Evolutionary conservation across 2,329 filamentous ascomycete species (phyloP), one percentile per base, ranked within the genome.

Genomic region (Botrytis elliptica): DNA sequence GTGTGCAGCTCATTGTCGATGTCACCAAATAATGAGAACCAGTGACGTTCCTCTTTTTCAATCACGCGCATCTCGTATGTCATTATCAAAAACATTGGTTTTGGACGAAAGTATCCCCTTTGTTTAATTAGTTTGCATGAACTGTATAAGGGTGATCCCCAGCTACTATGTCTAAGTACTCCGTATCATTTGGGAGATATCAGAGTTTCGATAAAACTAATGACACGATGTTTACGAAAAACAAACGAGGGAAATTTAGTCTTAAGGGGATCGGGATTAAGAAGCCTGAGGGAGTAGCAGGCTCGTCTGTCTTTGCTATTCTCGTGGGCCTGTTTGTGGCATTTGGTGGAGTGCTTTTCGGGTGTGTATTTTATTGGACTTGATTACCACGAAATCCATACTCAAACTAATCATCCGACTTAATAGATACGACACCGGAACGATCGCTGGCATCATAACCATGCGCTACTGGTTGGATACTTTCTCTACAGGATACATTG

Each of bases 301-400:
- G 90, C 78, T 87, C 86, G 77, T 82, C 88, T 79, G 90, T 88
- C 88, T 87, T 88, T 22, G 88, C 88, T 76, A 89, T 90, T 75
- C 79, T 83, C 74, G 86, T 91, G 74, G 89, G 88, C 76, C 77
- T 88, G 75, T 91, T 91, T 75, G 88, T 89, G 18, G 88, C 88
- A 73, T 90, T 89, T 78, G 88, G 88, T 71, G 88, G 88, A 81
- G 83, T 90, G 65, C 83, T 90, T 25, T 90, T 88, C 77, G 88
- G 88, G 82, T 87, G 79, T 42, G 82, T 79, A 57, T 44, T 22
- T 33, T 36, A 10, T 33, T n/a, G 14, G 2, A 25, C 9, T 36
- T 52, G 18, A 38, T 67, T 14, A 16, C 4, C 4, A 38, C 10
- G 36, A 29, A 38, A 40, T 16, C n/a, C 16, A 46, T 40, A 40